Evolutionary conservation across 345 rosid species (phyloP).

Genomic region (Eucalyptus regnans): DNA sequence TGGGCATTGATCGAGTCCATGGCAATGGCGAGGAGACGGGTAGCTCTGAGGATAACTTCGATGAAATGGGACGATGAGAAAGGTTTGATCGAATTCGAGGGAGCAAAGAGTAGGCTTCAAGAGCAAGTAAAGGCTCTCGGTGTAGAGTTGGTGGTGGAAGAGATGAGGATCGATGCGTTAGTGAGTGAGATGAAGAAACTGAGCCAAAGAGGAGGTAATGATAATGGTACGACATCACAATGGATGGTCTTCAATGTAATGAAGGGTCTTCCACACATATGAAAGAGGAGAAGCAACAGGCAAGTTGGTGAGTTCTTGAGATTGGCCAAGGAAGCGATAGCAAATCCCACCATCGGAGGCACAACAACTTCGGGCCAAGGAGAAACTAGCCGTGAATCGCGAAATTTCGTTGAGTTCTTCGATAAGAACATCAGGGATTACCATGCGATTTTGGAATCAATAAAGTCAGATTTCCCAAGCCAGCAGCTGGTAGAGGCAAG

Average conservation of each 20-base stretch:
- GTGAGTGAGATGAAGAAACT: conserved; percentile 1
- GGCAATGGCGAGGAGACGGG: background rate
- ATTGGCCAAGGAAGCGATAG: conserved; percentile 27
- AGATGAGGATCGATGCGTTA: conserved; percentile 17
- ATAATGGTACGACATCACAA: background rate
- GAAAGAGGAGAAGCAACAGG: background rate
- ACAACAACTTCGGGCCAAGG: conserved; percentile 21
- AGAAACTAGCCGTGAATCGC: background rate
- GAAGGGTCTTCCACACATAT: background rate
- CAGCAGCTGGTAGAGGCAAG: conserved; percentile 17
- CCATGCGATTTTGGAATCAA: conserved; percentile 22
- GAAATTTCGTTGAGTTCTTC: conserved; percentile 14
- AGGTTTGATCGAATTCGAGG: conserved; percentile 4
- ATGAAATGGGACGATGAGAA: conserved; percentile 13
- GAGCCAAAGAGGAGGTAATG: conserved; percentile 4
- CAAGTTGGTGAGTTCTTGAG: background rate
- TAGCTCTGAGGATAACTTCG: conserved; percentile 16
- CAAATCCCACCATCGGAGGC: background rate
- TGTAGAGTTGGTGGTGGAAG: conserved; percentile 12
- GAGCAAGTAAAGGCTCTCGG: conserved; percentile 14
- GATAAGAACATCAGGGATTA: conserved; percentile 11
- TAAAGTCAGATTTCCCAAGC: conserved; percentile 6
- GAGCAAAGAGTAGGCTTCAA: conserved; percentile 7
- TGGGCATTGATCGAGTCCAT: conserved; percentile 20
- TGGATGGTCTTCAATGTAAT: background rate